Conservation (phyloP, 83 land plant genomes). For the Diphasiastrum complanatum region DNA sequence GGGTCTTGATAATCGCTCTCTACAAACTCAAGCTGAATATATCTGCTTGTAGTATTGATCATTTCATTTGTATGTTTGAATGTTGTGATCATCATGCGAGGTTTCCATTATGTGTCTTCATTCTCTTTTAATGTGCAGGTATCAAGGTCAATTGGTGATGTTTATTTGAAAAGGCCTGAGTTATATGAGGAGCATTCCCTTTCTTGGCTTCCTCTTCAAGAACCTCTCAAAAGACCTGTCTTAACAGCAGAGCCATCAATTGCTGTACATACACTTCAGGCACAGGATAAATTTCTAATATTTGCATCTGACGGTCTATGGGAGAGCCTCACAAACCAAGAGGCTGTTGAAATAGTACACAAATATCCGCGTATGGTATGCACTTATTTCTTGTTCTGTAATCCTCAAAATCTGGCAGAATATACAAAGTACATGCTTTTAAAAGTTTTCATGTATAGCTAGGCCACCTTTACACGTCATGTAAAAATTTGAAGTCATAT, state of each 20-base stretch:
- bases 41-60: too few species aligned
- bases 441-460: too few species aligned
- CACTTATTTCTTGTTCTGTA: not conserved
- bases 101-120: too few species aligned
- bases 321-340: constrained; percentile 22
- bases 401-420: too few species aligned
- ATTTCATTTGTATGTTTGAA: too few species aligned
- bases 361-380: constrained; percentile 17
- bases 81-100: too few species aligned
- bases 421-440: not conserved
- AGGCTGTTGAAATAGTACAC: constrained; percentile 23
- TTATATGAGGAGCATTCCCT: constrained; percentile 13
- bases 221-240: constrained; percentile 20
- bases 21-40: too few species aligned
- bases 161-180: constrained; percentile 15
- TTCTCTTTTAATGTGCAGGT: too few species aligned
- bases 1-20: too few species aligned
- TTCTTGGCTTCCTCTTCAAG: constrained; percentile 12
- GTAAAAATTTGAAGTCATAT: too few species aligned
- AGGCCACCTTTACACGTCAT: too few species aligned
- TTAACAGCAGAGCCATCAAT: constrained; percentile 19
- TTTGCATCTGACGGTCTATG: constrained; percentile 29
- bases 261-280: not conserved
- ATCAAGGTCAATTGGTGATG: too few species aligned
- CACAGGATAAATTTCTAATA: constrained; percentile 17